Evolutionary conservation across 306 rosid genomes (phyloP), one percentile per base, ranked within the genome.

Genomic region (Sicyos baderoa): DNA sequence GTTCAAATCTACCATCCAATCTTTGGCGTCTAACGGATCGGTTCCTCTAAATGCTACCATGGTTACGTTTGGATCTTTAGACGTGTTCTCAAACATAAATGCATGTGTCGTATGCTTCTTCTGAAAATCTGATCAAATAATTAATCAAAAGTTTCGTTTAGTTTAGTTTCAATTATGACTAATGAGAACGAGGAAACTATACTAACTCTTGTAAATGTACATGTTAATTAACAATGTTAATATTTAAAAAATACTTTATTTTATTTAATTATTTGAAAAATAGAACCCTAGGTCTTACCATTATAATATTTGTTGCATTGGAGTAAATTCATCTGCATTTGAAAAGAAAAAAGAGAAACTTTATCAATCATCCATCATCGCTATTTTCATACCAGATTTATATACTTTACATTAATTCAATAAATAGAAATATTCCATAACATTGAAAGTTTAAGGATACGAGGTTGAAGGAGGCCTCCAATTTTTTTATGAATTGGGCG

Each of bases 41-140:
- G 97, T 89, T 10, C 97, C 97, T 49, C 87, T 86, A 19, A 89
- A 92, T 66, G 95, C 92, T 21, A 89, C 86, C 59, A 86, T 84
- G 0, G 81, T 81, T 78, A 89, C 63, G 71, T 82, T 76, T 16
- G 95, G 81, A 29, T 89, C 68, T 0, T 68, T 67, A 42, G 0
- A 48, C 1, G 37, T 72, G 64, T 86, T 90, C 60, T 79, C 79
- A 23, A 89, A 54, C 76, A 86, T 71, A n/a, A 87, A 79, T 11
- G 89, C 89, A 66, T 11, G 69, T 40, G 95, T 92, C 19, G 96
- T 76, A 54, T 29, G 29, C 0, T 11, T 18, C 17, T 68, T 45
- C n/a, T 69, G 80, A 79, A 72, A 87, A 63, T 84, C 96, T 88
- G 84, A 1, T 2, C 4, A 45, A 77, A 35, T 35, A 6, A 35